These are phyloP conservation scores for Plasmodium billcollinsi DNA, from an alignment of 169 alveolate genomes.

Conservation along the genomic window DNA sequence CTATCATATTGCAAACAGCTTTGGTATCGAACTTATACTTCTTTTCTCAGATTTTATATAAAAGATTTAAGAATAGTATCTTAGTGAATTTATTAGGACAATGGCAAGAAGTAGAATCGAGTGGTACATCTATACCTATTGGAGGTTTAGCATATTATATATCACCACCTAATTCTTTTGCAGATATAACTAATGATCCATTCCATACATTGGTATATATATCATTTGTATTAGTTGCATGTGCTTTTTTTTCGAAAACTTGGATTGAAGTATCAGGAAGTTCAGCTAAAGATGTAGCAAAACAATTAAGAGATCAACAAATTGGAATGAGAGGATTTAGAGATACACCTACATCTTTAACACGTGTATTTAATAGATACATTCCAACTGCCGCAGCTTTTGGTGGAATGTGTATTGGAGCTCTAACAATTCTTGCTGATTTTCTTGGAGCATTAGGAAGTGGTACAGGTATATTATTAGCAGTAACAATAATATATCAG, in stretches of 20 bases:
- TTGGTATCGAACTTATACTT: slow-evolving; percentile 99
- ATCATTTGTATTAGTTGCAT: slow-evolving; percentile 96
- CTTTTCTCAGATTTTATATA: slow-evolving; percentile 98
- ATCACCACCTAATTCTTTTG: slow-evolving; percentile 97
- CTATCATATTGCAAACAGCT: slow-evolving; percentile 98
- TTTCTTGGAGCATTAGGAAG: slow-evolving; percentile 99
- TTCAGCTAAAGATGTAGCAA: slow-evolving; percentile 99
- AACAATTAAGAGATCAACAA: slow-evolving; percentile 98
- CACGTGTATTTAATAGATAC: slow-evolving; percentile 89
- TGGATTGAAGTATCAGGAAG: slow-evolving; percentile 99
- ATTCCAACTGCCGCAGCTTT: slow-evolving; percentile 99
- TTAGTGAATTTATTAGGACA: slow-evolving; percentile 95
- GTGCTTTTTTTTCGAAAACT: slow-evolving; percentile 99
- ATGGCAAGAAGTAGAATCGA: slow-evolving; percentile 96
- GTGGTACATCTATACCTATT: slow-evolving; percentile 98
- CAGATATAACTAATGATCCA: slow-evolving; percentile 96
- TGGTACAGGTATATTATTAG: slow-evolving; percentile 98
- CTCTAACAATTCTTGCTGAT: slow-evolving; percentile 98
- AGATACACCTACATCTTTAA: slow-evolving; percentile 87
- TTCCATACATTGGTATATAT: slow-evolving; percentile 97
- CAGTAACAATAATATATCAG: slow-evolving; percentile 99
- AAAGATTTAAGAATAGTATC: slow-evolving; percentile 97
- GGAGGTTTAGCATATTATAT: slow-evolving; percentile 99
- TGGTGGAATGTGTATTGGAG: slow-evolving; percentile 99
- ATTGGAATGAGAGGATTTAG: slow-evolving; percentile 90